Evolutionary conservation across 2,329 filamentous ascomycete species (phyloP), one percentile per base, ranked within the genome.

Genomic region (Fusarium oligoseptatum): DNA sequence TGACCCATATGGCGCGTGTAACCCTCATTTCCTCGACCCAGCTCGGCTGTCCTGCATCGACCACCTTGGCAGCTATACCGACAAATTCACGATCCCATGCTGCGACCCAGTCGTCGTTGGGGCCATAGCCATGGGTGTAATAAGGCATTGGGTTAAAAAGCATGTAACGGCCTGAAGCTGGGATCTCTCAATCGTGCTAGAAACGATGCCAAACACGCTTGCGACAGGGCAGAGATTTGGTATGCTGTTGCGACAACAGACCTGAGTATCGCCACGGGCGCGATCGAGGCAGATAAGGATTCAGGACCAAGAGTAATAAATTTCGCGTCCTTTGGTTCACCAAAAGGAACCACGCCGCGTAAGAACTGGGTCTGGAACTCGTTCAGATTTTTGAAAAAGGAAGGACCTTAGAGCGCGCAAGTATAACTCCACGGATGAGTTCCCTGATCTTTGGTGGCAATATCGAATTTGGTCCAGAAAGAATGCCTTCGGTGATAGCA

Each of bases 11-110:
- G 34, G 73, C 75, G 6, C 76, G 75, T 8, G 67, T 12, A 27
- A 39, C 76, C n/a, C 76, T 68, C 75, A 78, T 78, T n/a, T 76
- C 75, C 37, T 78, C 76, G 3, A 76, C 67, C 75, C 75, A 77
- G 32, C 37, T 73, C 0, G 76, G 76, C 11, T 74, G 66, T 3
- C 70, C 71, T 22, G 36, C 52, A 48, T 74, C 66, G 11, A 64
- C 34, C 29, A 74, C 60, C 10, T 61, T 55, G 2, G 17, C 61
- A 11, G 68, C 66, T 10, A 24, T 68, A 3, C 70, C 61, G 2
- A 20, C 10, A 22, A 67, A 72, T 7, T 56, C 50, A 10, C 37
- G 62, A 64, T 72, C 66, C 66, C 73, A 77, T 2, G 68, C 45
- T 11, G 41, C 15, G 17, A 65, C 50, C 6, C 10, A 24, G 20